Base-by-base conservation (phyloP, 805 yeast species). In the Lipomyces spencermartinsiae region DNA sequence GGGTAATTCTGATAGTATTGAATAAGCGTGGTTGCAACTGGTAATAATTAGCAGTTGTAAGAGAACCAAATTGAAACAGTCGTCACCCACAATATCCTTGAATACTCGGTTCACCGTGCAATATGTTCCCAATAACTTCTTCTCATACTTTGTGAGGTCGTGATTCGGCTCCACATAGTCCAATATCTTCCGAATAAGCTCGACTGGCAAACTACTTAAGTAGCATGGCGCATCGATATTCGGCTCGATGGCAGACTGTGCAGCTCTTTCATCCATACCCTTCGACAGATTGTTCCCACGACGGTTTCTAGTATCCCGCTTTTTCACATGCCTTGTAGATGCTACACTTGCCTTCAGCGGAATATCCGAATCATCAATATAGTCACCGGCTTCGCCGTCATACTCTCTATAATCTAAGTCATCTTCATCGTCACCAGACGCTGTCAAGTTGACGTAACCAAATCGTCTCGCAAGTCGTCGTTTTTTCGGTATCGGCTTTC, bases 341-440 rank as follows among this genome's bases (percentile, higher is more conserved):
- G 8, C 14, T 12, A 19, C 12, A 19, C 31, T 43, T 10, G n/a
- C 58, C 34, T 9, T 33, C 57, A 31, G 19, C 1, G 62, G n/a
- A 14, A 61, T 22, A 39, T 62, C 64, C 22, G 46, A 16, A 46
- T 46, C 43, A 4, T 19, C 59, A 19, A 16, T 22, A 9, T 35
- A 64, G 29, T 54, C 56, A 7, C 19, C 56, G 1, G 51, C 49
- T 34, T 60, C 57, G 53, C 58, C 64, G 12, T 46, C 59, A 12
- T 54, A 54, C 16, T 68, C 69, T 14, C 43, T 31, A 22, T 63
- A 69, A 33, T 69, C 71, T 16, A 6, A 37, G 37, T 69, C 72
- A 43, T 63, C 71, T 34, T 29, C 64, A 56, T 69, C 71, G 29
- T 69, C 72, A 16, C 72, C 72, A 9, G 72, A 69, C 16, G 29